phyloP scores from a whole-genome alignment of 2,329 filamentous ascomycete species.

The Aspergillus sp. region DNA sequence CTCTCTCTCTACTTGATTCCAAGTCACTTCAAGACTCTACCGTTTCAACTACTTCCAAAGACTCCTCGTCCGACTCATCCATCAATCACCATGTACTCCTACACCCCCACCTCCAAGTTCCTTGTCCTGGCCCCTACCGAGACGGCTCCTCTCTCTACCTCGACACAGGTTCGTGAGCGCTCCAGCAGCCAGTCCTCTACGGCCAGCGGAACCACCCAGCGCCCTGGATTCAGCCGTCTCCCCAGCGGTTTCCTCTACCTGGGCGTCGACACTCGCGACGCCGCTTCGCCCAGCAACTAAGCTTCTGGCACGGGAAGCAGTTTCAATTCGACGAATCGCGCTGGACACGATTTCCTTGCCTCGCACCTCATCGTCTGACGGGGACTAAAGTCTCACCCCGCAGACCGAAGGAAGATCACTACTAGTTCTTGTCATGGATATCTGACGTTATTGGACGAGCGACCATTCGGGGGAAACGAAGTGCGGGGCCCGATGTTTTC shows the following conservation, averaged over 20 bases:
- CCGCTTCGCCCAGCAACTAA: background rate
- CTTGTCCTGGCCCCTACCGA: slow-evolving; percentile 35
- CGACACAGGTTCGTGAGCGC: slow-evolving; percentile 20
- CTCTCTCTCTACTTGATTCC: background rate
- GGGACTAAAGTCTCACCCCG: background rate
- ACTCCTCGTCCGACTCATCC: background rate
- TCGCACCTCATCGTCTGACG: slow-evolving; percentile 2
- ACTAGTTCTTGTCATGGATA: background rate
- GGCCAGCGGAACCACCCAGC: slow-evolving; percentile 4
- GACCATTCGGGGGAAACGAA: background rate
- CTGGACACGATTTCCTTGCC: slow-evolving; percentile 19
- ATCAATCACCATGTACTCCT: slow-evolving; percentile 31
- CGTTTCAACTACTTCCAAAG: background rate
- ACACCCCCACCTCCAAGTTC: slow-evolving; percentile 32
- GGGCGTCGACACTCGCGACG: slow-evolving; percentile 23
- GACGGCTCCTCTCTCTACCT: slow-evolving; percentile 28
- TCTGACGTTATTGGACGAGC: slow-evolving; percentile 7
- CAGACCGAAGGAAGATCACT: background rate
- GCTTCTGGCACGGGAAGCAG: background rate
- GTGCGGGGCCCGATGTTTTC: slow-evolving; percentile 6
- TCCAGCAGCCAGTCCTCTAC: slow-evolving; percentile 33
- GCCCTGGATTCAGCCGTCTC: slow-evolving; percentile 14
- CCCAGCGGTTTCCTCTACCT: slow-evolving; percentile 33
- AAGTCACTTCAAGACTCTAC: background rate
- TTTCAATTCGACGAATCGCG: slow-evolving; percentile 15